These are phyloP conservation scores for Ceratocystiopsis sp. DNA, from an alignment of 2,329 filamentous ascomycete species.

Conservation along the genomic window DNA sequence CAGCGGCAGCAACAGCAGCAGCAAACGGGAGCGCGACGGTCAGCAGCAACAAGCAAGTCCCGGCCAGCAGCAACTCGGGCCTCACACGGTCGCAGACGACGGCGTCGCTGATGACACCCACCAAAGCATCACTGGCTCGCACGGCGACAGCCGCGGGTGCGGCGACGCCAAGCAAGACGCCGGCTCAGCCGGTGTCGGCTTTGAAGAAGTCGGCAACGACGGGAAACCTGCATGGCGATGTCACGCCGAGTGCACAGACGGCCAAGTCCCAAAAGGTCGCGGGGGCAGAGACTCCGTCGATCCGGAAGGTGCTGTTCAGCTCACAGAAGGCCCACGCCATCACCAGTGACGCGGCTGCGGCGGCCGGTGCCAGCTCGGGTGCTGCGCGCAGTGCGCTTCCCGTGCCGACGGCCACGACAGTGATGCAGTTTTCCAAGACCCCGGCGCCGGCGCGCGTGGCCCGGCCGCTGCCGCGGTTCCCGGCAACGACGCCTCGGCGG, in stretches of 20 bases:
- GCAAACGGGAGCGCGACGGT: no score
- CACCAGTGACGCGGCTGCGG: background rate
- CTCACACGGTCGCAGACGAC: slow-evolving; percentile 29
- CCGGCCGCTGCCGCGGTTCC: slow-evolving; percentile 33
- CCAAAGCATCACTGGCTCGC: slow-evolving; percentile 55
- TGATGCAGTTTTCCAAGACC: slow-evolving; percentile 22
- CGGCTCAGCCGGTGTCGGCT: slow-evolving; percentile 18
- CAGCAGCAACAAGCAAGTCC: no score
- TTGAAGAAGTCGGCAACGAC: slow-evolving; percentile 35
- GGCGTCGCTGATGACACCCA: slow-evolving; percentile 55
- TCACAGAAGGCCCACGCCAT: no score
- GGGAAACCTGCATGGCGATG: slow-evolving; percentile 20
- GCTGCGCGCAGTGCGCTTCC: slow-evolving; percentile 32
- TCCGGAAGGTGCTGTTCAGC: no score
- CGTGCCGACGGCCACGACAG: slow-evolving; percentile 17
- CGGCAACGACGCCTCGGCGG: slow-evolving; percentile 49
- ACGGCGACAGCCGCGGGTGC: slow-evolving; percentile 33
- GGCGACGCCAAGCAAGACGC: slow-evolving; percentile 33
- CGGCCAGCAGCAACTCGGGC: slow-evolving; percentile 8
- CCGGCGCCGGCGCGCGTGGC: slow-evolving; percentile 28
- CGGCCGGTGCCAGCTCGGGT: background rate
- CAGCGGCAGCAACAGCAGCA: no score
- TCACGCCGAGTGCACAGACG: no score
- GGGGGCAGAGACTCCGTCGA: no score
- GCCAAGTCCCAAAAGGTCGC: no score